Evolutionary conservation across 768 basidiomycete species (phyloP).

Genomic region (Holtermanniella nyarrowii): DNA sequence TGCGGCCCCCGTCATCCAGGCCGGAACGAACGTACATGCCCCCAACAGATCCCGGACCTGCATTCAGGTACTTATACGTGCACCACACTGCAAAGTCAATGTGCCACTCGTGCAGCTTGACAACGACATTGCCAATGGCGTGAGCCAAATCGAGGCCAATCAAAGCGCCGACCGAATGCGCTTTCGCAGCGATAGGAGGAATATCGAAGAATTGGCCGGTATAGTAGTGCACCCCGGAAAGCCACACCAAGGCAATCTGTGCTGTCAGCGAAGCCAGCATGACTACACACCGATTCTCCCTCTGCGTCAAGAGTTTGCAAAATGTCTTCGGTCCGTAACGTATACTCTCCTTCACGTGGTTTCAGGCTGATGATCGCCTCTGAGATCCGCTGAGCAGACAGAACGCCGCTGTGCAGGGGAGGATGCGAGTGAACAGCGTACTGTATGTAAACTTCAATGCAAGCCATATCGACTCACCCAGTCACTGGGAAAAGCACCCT

Average conservation of each 20-base stretch:
- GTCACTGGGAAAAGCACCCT: constrained; percentile 91
- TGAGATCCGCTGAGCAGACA: constrained; percentile 37
- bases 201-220: constrained; percentile 93
- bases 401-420: constrained; percentile 63
- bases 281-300: constrained; percentile 28
- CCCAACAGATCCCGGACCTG: constrained; percentile 94
- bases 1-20: constrained; percentile 29
- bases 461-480: constrained; percentile 50
- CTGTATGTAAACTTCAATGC: constrained; percentile 44
- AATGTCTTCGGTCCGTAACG: constrained; percentile 80
- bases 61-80: constrained; percentile 92
- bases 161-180: constrained; percentile 77
- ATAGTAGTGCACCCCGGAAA: constrained; percentile 93
- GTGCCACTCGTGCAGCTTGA: constrained; percentile 81
- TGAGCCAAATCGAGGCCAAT: constrained; percentile 97
- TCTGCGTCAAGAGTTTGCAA: constrained; percentile 57
- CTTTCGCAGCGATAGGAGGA: constrained; percentile 66
- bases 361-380: constrained; percentile 65
- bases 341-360: constrained; percentile 74
- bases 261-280: constrained; percentile 41
- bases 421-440: constrained; percentile 96
- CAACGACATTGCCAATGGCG: constrained; percentile 83
- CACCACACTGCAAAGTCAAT: constrained; percentile 99
- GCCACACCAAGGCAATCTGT: constrained; percentile 77
- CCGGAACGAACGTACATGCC: constrained; percentile 52